Evolutionary conservation across 2,329 filamentous ascomycete genomes (phyloP).

Genomic region (Aureobasidium musti): DNA sequence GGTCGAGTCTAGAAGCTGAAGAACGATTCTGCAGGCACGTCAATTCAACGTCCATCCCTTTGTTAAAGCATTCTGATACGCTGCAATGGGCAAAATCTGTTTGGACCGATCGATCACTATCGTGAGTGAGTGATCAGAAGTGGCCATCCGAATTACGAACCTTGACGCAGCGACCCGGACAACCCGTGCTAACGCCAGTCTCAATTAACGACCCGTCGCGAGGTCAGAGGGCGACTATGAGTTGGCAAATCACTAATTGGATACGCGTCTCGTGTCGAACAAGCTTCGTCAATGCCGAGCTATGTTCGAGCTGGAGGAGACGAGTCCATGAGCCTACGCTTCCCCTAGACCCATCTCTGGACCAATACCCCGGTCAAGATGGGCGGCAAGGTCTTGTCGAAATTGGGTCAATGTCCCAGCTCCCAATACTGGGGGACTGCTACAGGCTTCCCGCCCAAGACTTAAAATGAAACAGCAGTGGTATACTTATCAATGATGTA

Average conservation of each 20-base stretch:
- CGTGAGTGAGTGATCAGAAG: background rate
- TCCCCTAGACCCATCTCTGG: slow-evolving; percentile 8
- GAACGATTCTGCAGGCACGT: background rate
- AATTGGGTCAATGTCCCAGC: slow-evolving; percentile 16
- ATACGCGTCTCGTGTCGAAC: slow-evolving; percentile 10
- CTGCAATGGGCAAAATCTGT: background rate
- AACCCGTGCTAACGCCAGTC: background rate
- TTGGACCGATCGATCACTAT: background rate
- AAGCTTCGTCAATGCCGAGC: slow-evolving; percentile 12
- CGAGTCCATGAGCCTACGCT: slow-evolving; percentile 4
- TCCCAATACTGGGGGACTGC: slow-evolving; percentile 5
- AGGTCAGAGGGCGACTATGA: background rate
- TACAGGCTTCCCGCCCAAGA: slow-evolving; percentile 10
- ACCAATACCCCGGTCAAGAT: slow-evolving; percentile 22
- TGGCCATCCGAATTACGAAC: background rate
- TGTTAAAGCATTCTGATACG: background rate
- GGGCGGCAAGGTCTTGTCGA: slow-evolving; percentile 10
- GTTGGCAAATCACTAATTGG: slow-evolving; percentile 1
- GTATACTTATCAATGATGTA: slow-evolving; percentile 8
- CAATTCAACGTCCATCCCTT: background rate
- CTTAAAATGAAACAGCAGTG: slow-evolving; percentile 25
- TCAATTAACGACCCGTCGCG: slow-evolving; percentile 1
- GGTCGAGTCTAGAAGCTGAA: background rate
- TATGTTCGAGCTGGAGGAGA: background rate
- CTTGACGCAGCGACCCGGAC: background rate